Base-by-base conservation (phyloP, 163 green algal species). In the Smithsoniella earleae region DNA sequence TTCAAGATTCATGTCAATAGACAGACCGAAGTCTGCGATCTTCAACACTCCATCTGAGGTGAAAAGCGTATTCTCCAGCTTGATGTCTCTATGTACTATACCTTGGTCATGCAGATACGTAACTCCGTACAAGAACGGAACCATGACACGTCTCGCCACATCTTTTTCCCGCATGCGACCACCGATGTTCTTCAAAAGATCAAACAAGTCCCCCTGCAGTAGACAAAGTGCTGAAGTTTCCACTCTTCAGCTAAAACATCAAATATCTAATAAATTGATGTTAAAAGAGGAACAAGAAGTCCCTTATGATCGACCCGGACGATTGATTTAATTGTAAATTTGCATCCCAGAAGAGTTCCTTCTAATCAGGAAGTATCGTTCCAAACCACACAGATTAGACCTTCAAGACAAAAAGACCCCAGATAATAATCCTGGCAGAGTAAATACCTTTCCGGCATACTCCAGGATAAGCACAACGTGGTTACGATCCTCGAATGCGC, bases 81-180 rank as follows among this genome's bases (percentile, higher is more conserved):
- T 90, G 76, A 90, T 87, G 75, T 90, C 85, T 2, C 80, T 55
- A 66, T 90, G 85, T 8, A 88, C 79, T 43, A 90, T 79, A 20
- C 82, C 80, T n/a, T 66, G 37, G 3, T 52, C 37, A 72, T 90
- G 85, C 62, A 90, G 75, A 62, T 85, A 80, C 6, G 78, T 36
- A 52, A 90, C 73, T 3, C 81, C 82, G 16, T 10, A 73, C 45
- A 90, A 81, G 78, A 88, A 86, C 4, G 84, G 84, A 22, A 77
- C 44, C 73, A 89, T 77, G 49, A 89, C 80, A 2, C 55, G 30
- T 0, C 49, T 65, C 28, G 86, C 82, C 22, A 86, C 77, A 49
- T 85, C 69, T 3, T 37, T 36, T 77, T 89, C 84, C 1, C 66
- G 54, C 36, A 87, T 76, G 22, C 81, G 80, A 13, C 83, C 82